Percentiles rank a stretch among this genome's conserved stretches.
Evolutionary conservation across 2,329 filamentous ascomycete genomes (phyloP).

Genomic region (Aureobasidium sp.): DNA sequence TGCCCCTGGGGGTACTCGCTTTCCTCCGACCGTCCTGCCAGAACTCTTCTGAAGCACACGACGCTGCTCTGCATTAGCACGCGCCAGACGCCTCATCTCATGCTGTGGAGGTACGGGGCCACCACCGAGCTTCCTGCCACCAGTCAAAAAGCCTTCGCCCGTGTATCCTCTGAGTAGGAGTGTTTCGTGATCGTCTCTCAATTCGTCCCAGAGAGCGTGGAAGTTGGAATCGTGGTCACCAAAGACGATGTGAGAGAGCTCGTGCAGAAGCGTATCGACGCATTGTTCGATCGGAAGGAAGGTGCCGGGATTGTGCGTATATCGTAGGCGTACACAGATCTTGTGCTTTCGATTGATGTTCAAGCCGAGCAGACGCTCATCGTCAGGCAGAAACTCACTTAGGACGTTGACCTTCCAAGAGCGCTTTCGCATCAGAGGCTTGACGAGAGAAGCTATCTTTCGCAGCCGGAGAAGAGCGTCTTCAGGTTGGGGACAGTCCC

Average conservation of each 20-base stretch:
- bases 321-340: slow-evolving; percentile 76
- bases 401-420: slow-evolving; percentile 73
- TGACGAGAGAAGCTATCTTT: slow-evolving; percentile 80
- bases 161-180: slow-evolving; percentile 77
- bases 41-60: slow-evolving; percentile 52
- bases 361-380: slow-evolving; percentile 67
- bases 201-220: slow-evolving; percentile 79
- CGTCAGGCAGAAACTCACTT: slow-evolving; percentile 75
- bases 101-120: slow-evolving; percentile 56
- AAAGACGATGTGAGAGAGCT: slow-evolving; percentile 80
- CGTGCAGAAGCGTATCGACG: slow-evolving; percentile 87
- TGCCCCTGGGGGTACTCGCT: slow-evolving; percentile 47
- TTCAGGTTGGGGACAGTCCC: slow-evolving; percentile 37
- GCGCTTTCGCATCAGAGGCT: slow-evolving; percentile 87
- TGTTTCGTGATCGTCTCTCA: slow-evolving; percentile 76
- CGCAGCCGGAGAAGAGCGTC: slow-evolving; percentile 56
- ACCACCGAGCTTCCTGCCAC: slow-evolving; percentile 68
- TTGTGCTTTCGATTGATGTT: slow-evolving; percentile 71
- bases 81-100: slow-evolving; percentile 68
- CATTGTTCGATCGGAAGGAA: slow-evolving; percentile 77
- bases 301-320: slow-evolving; percentile 63
- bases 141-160: slow-evolving; percentile 77
- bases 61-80: slow-evolving; percentile 62
- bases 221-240: slow-evolving; percentile 80
- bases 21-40: slow-evolving; percentile 67